These are phyloP conservation scores for Onygena corvina DNA, from an alignment of 2,329 filamentous ascomycete genomes.

Conservation along the genomic window DNA sequence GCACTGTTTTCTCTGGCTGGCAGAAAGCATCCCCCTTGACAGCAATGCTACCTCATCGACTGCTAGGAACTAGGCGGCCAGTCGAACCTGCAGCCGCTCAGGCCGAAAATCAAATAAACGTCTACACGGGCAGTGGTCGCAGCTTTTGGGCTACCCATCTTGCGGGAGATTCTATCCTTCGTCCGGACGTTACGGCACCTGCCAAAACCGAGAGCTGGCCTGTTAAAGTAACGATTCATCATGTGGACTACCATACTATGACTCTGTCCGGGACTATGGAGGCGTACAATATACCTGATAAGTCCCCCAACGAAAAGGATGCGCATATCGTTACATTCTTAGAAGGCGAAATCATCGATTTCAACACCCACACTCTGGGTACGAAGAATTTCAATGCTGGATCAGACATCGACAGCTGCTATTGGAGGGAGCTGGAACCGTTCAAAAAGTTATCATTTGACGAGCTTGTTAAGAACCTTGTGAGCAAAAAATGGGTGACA, in stretches of 20 bases:
- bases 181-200: slow-evolving; percentile 10
- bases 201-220: slow-evolving; percentile 50
- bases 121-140: slow-evolving; percentile 29
- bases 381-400: slow-evolving; percentile 38
- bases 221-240: slow-evolving; percentile 54
- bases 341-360: slow-evolving; percentile 58
- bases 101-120: slow-evolving; percentile 26
- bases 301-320: slow-evolving; percentile 31
- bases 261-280: slow-evolving; percentile 57
- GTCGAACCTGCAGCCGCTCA: slow-evolving; percentile 28
- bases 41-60: slow-evolving; percentile 22
- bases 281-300: slow-evolving; percentile 53
- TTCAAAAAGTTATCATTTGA: slow-evolving; percentile 36
- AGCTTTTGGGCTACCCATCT: slow-evolving; percentile 26
- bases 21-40: slow-evolving; percentile 43
- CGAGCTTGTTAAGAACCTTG: slow-evolving; percentile 33
- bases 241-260: slow-evolving; percentile 49
- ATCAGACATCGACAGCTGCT: slow-evolving; percentile 36
- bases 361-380: slow-evolving; percentile 39
- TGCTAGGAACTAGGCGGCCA: slow-evolving; percentile 19
- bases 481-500: slow-evolving; percentile 36
- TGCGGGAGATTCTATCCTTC: slow-evolving; percentile 16
- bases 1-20: slow-evolving; percentile 48
- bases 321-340: slow-evolving; percentile 45
- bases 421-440: slow-evolving; percentile 39